phyloP scores from a whole-genome alignment of 768 basidiomycete genomes.

The Mycena haematopus region DNA sequence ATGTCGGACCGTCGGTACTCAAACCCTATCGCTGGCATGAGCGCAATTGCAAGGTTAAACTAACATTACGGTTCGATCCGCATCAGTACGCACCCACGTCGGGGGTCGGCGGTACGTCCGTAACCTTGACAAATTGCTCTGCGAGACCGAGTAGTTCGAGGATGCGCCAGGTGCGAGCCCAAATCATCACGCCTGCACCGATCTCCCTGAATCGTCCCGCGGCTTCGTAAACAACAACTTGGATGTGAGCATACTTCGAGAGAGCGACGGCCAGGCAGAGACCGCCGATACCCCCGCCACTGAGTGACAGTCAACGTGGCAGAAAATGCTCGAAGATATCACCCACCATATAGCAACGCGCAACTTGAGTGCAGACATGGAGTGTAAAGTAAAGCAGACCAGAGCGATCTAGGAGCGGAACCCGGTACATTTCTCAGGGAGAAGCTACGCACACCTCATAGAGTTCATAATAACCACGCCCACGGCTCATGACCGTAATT shows the following conservation, averaged over 20 bases:
- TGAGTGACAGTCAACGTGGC: background rate
- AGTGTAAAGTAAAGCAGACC: background rate
- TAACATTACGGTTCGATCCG: background rate
- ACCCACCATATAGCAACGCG: constrained; percentile 28
- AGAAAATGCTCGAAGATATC: too few species aligned
- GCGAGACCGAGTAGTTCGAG: constrained; percentile 50
- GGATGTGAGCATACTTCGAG: constrained; percentile 42
- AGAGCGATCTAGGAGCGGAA: background rate
- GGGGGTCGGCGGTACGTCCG: constrained; percentile 43
- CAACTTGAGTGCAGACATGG: constrained; percentile 17
- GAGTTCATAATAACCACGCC: background rate
- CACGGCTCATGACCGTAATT: background rate
- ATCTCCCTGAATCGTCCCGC: constrained; percentile 55
- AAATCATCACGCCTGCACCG: constrained; percentile 55
- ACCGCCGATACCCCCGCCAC: constrained; percentile 25
- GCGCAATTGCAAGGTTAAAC: background rate
- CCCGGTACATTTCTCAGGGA: constrained; percentile 15
- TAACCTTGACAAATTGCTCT: constrained; percentile 39
- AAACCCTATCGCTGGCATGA: constrained; percentile 47
- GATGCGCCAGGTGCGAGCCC: constrained; percentile 54
- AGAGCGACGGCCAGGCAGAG: constrained; percentile 43
- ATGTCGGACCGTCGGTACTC: constrained; percentile 53
- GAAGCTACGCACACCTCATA: constrained; percentile 3
- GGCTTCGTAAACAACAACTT: constrained; percentile 55
- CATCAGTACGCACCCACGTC: constrained; percentile 33